These are phyloP conservation scores for Alectoria sarmentosa DNA, from an alignment of 495 filamentous ascomycete genomes.

Conservation along the genomic window DNA sequence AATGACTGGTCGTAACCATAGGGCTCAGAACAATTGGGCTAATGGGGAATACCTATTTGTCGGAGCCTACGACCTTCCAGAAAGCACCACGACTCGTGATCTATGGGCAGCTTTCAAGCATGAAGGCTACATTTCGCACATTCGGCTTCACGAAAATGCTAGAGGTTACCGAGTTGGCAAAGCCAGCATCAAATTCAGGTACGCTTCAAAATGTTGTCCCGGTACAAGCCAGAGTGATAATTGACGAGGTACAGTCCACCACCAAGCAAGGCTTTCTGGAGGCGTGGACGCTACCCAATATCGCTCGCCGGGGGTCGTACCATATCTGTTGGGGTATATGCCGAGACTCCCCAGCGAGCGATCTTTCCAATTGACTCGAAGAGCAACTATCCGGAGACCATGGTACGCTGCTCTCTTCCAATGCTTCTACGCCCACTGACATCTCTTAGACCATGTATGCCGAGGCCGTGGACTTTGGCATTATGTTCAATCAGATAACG, in stretches of 20 bases:
- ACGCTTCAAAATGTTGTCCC: slow-evolving; percentile 12
- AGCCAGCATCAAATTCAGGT: slow-evolving; percentile 42
- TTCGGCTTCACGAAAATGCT: slow-evolving; percentile 39
- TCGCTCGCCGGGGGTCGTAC: slow-evolving; percentile 15
- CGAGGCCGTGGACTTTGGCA: slow-evolving; percentile 25
- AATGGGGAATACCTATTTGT: slow-evolving; percentile 36
- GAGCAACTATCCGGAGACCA: slow-evolving; percentile 24
- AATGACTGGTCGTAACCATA: neutral
- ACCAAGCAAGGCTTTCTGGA: slow-evolving; percentile 38
- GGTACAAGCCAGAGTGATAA: neutral
- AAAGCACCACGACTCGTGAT: slow-evolving; percentile 29
- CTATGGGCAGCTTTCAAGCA: slow-evolving; percentile 37
- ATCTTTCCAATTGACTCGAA: slow-evolving; percentile 17
- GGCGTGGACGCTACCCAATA: slow-evolving; percentile 26
- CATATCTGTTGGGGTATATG: slow-evolving; percentile 26
- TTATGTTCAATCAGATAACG: slow-evolving; percentile 19
- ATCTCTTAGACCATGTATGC: slow-evolving; percentile 18
- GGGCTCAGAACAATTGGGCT: slow-evolving; percentile 30
- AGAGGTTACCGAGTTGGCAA: slow-evolving; percentile 27
- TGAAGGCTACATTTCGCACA: slow-evolving; percentile 37
- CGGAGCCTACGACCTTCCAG: slow-evolving; percentile 32
- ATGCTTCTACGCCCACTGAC: slow-evolving; percentile 2
- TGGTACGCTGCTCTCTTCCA: slow-evolving; percentile 15
- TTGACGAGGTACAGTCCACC: slow-evolving; percentile 33
- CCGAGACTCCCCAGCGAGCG: slow-evolving; percentile 10